Evolutionary conservation across 2,329 filamentous ascomycete genomes (phyloP).

Genomic region (Colletotrichum sp.): DNA sequence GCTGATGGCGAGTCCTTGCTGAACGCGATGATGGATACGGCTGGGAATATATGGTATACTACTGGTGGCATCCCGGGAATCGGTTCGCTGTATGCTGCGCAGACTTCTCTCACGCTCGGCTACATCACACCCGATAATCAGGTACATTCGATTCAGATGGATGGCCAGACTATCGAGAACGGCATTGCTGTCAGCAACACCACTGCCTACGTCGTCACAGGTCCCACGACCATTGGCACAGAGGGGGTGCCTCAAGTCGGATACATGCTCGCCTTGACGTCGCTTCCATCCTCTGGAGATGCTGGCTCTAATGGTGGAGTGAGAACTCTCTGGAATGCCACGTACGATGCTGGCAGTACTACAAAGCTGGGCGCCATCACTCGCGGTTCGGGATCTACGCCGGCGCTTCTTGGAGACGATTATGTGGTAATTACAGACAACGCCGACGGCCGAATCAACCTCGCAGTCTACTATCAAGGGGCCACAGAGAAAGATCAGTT

Average conservation of each 20-base stretch:
- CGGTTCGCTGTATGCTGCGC: not conserved
- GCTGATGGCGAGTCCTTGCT: not conserved
- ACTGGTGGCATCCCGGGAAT: not conserved
- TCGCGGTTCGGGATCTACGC: not conserved
- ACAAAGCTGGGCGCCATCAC: not conserved
- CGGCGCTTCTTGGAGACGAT: not conserved
- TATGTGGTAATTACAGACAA: not conserved
- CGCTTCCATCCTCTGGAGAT: not conserved
- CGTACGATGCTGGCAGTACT: not conserved
- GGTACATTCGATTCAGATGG: not conserved
- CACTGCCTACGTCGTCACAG: not conserved
- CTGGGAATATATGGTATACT: not conserved
- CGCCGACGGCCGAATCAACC: not conserved
- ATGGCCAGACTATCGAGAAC: not conserved
- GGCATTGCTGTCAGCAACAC: not conserved
- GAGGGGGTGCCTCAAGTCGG: not conserved
- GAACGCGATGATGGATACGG: not conserved
- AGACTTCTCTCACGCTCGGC: not conserved
- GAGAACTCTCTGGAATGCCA: not conserved
- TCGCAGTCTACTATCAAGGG: not conserved
- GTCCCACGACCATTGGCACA: not conserved
- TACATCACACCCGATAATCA: not conserved
- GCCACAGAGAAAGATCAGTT: not conserved
- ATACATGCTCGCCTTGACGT: not conserved
- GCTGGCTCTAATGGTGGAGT: not conserved